Evolutionary conservation across 257 asterid genomes (phyloP).

Genomic region (Anisodus tanguticus): DNA sequence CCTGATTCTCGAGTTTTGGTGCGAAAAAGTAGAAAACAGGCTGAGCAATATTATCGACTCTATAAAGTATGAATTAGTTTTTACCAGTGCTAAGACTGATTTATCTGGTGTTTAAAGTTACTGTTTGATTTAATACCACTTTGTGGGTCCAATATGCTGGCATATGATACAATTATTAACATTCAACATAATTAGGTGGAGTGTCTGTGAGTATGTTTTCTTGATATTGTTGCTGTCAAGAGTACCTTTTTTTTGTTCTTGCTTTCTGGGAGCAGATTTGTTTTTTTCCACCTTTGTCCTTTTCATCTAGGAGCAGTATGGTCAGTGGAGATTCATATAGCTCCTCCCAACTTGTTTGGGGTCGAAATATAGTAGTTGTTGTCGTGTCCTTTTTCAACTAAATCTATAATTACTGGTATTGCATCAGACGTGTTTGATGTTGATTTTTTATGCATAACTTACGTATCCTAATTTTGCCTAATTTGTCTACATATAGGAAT

Average conservation of each 20-base stretch:
- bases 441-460: not conserved
- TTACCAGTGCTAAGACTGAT: slow-evolving; percentile 1
- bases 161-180: not conserved
- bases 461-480: not conserved
- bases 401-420: not conserved
- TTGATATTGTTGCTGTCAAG: not conserved
- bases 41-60: slow-evolving; percentile 91
- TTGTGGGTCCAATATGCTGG: slow-evolving; percentile 17
- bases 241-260: slow-evolving; percentile 4
- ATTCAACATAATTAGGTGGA: not conserved
- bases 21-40: slow-evolving; percentile 97
- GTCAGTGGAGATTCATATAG: not conserved
- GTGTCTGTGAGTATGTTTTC: not conserved
- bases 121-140: not conserved
- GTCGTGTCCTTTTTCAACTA: not conserved
- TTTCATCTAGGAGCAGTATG: not conserved
- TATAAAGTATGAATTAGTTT: slow-evolving; percentile 67
- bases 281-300: not conserved
- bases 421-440: not conserved
- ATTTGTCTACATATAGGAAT: slow-evolving; percentile 54
- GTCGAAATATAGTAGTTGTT: not conserved
- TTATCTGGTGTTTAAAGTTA: not conserved
- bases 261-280: slow-evolving; percentile 24
- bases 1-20: slow-evolving; percentile 99
- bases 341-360: not conserved